Base-by-base conservation (phyloP, 1,284 basidiomycete species). In the Ustilago bromivora region DNA sequence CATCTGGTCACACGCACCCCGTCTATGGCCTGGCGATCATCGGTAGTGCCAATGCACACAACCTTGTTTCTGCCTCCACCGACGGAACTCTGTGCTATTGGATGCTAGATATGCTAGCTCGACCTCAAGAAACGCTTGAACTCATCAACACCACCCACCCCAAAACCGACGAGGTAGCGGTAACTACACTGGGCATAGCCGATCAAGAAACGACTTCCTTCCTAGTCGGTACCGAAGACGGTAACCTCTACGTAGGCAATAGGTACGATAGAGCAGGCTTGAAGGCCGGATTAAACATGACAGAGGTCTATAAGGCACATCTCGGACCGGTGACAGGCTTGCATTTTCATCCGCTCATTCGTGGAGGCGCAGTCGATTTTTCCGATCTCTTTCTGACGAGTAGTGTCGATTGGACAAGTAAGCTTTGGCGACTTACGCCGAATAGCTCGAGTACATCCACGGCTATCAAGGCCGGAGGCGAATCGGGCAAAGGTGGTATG, bases 11-110 rank as follows among this genome's bases (percentile, higher is more conserved):
- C 85, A 98, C 96, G 2, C 96, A 99, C 86, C 97, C 97, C 2
- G 95, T 99, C 47, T 99, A 99, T 88, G 93, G 93, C 0, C 95
- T 99, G 90, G 92, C 94, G 81, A 94, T 98, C 90, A 93, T 98
- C 28, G 97, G 97, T 11, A 97, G 96, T 4, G 96, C 98, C 85
- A 98, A 99, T 85, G 97, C 97, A 5, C 95, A 98, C 87, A 97
- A 96, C 84, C 88, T 99, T 63, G 94, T 99, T 66, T 95, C 95
- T 17, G 94, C 93, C 76, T 95, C 93, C 76, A 98, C 96, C 2
- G 97, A 99, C 85, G 97, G 97, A 0, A 92, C 92, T 28, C 93
- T 99, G 4, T 99, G 97, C 87, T 94, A 93, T 84, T 99, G 97
- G 97, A 89, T 96, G 43, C 92, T 98, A 3, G 97, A 99, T 87